Percentiles rank a stretch among this genome's conserved stretches.
Evolutionary conservation across 129 eudicot genomes (phyloP).

Genomic region (Logfia minima): DNA sequence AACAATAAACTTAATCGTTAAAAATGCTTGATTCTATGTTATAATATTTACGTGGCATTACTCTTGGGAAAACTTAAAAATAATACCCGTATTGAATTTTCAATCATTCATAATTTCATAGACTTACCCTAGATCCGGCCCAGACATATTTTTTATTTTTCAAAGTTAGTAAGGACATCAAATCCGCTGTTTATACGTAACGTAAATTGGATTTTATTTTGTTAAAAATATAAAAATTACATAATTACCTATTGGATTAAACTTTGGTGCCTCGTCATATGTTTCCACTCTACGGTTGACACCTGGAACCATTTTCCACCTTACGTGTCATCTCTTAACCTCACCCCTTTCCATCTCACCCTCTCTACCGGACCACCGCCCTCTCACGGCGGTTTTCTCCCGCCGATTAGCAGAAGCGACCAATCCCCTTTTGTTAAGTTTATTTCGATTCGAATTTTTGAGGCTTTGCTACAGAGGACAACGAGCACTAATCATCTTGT

Average conservation of each 20-base stretch:
- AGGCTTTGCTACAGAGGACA: background rate
- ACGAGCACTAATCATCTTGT: background rate
- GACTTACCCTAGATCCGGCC: no score
- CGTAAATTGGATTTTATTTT: no score
- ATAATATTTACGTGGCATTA: no score
- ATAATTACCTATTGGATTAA: background rate
- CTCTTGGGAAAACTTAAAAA: no score
- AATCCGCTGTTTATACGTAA: no score
- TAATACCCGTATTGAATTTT: no score
- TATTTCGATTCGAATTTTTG: background rate
- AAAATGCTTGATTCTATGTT: no score
- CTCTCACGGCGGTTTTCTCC: slow-evolving; percentile 7
- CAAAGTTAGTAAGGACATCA: no score
- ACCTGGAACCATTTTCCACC: slow-evolving; percentile 22
- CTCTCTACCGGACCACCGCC: slow-evolving; percentile 24
- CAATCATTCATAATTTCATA: no score
- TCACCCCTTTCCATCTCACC: slow-evolving; percentile 19
- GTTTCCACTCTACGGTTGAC: background rate
- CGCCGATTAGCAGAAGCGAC: background rate
- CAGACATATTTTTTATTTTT: no score
- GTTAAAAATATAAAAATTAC: no score
- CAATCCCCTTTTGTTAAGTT: background rate
- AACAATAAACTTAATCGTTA: no score
- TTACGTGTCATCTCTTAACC: slow-evolving; percentile 30
- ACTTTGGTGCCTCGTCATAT: slow-evolving; percentile 14